Conservation (phyloP, 768 basidiomycete genomes). For the Calocera viscosa region DNA sequence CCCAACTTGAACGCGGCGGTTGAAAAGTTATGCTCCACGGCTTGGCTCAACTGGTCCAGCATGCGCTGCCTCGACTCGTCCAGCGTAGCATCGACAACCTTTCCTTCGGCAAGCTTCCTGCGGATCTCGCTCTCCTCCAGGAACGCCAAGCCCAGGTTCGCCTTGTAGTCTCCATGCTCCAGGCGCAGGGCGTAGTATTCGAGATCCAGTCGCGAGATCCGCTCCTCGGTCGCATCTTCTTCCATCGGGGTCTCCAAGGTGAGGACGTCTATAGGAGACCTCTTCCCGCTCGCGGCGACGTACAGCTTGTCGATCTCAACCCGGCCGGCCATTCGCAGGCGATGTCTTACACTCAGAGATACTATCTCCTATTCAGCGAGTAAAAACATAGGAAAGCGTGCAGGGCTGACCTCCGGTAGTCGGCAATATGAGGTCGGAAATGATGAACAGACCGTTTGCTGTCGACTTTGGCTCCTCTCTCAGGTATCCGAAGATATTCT, state of each 20-base stretch:
- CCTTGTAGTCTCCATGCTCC: background rate
- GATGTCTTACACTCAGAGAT: background rate
- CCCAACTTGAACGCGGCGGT: background rate
- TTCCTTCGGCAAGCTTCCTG: background rate
- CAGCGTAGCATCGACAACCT: background rate
- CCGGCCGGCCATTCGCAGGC: background rate
- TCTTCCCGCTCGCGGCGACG: background rate
- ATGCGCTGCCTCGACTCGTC: background rate
- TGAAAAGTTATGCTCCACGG: background rate
- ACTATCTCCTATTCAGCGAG: background rate
- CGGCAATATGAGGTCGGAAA: background rate
- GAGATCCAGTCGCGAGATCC: background rate
- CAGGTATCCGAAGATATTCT: background rate
- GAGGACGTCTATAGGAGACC: background rate
- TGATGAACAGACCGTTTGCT: background rate
- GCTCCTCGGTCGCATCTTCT: background rate
- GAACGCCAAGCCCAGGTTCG: background rate
- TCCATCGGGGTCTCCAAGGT: background rate
- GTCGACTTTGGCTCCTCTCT: background rate
- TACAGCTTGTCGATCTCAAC: background rate
- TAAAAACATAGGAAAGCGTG: background rate
- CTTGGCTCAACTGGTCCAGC: background rate
- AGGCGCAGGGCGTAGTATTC: background rate
- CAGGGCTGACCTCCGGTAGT: background rate
- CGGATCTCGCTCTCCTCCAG: background rate